Base-by-base conservation (phyloP, 805 yeast genomes). In the Barnettozyma wickerhamii region DNA sequence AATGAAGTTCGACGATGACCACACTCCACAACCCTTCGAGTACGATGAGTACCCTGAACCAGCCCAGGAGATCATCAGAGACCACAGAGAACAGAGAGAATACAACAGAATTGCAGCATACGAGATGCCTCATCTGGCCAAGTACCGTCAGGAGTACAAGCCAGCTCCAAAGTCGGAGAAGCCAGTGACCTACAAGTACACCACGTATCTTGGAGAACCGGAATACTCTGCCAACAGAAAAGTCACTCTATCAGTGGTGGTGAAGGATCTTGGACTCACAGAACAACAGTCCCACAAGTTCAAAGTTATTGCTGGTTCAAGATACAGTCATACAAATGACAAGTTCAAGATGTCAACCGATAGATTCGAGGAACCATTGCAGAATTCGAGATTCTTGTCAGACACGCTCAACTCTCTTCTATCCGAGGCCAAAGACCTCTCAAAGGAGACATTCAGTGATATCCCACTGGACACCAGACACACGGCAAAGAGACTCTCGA, bases 51-150 rank as follows among this genome's bases (percentile, higher is more conserved):
- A 79, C 47, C 82, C 88, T 19, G 69, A 81, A 5, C 65, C 67
- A 12, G 95, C 93, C 18, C 95, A 83, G 52, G 81, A 83, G 52
- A 74, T 75, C 45, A 74, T 82, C 26, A 76, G 77, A 41, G 82
- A 78, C 49, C 85, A 79, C 53, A 75, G 97, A 56, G 82, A 77
- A 49, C 79, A 77, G 51, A 79, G 95, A 51, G 77, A 84, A 48
- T 79, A 81, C 54, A 81, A 81, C 56, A 75, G 97, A 53, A 71
- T 87, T 33, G 87, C 95, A 10, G 96, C 97, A 0, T 91, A 83
- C 64, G 98, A 91, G 60, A 74, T 91, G 71, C 99, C 99, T 6
- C 74, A 79, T 41, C 71, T 93, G 48, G 79, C 81, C 31, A 79
- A 87, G 60, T 84, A 72, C 59, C 81, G 91, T 51, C 79, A 83